These are phyloP conservation scores for Starmerella geochares DNA, from an alignment of 805 yeast species.

Conservation along the genomic window DNA sequence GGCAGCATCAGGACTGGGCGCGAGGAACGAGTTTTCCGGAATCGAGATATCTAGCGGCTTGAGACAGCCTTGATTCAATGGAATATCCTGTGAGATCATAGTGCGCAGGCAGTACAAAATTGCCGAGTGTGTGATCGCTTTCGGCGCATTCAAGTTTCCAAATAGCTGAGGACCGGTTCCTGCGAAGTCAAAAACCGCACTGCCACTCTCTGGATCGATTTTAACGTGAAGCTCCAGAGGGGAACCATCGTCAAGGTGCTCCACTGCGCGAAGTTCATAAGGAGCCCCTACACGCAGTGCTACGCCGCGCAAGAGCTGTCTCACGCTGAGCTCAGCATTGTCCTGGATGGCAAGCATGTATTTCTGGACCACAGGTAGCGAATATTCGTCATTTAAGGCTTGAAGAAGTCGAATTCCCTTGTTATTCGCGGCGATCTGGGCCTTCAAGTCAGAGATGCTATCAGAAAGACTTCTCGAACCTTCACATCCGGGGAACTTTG, in stretches of 20 bases:
- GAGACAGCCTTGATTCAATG: slow-evolving; percentile 87
- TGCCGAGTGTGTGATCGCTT: slow-evolving; percentile 80
- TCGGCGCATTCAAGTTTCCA: slow-evolving; percentile 88
- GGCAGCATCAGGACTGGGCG: slow-evolving; percentile 78
- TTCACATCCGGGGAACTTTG: slow-evolving; percentile 72
- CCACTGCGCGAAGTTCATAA: slow-evolving; percentile 24
- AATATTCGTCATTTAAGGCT: slow-evolving; percentile 52
- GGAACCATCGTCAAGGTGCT: slow-evolving; percentile 33
- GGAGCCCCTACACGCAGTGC: slow-evolving; percentile 33
- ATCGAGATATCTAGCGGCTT: slow-evolving; percentile 60
- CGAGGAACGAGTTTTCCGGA: slow-evolving; percentile 53
- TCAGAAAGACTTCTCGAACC: slow-evolving; percentile 81
- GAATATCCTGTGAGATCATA: slow-evolving; percentile 76
- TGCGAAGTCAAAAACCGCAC: slow-evolving; percentile 68
- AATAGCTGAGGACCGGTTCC: slow-evolving; percentile 83
- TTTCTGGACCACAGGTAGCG: slow-evolving; percentile 46
- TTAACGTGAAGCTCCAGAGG: slow-evolving; percentile 25
- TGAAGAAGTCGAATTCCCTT: slow-evolving; percentile 65
- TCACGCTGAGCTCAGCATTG: slow-evolving; percentile 67
- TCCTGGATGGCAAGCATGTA: slow-evolving; percentile 77
- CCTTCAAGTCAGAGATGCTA: slow-evolving; percentile 72
- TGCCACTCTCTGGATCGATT: slow-evolving; percentile 44
- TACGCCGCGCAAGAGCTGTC: slow-evolving; percentile 40
- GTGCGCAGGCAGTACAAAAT: slow-evolving; percentile 78
- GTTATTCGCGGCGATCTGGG: slow-evolving; percentile 81